Conservation (phyloP, 192 early-diverging fungal genomes). For the Gaertneriomyces semiglobifer region DNA sequence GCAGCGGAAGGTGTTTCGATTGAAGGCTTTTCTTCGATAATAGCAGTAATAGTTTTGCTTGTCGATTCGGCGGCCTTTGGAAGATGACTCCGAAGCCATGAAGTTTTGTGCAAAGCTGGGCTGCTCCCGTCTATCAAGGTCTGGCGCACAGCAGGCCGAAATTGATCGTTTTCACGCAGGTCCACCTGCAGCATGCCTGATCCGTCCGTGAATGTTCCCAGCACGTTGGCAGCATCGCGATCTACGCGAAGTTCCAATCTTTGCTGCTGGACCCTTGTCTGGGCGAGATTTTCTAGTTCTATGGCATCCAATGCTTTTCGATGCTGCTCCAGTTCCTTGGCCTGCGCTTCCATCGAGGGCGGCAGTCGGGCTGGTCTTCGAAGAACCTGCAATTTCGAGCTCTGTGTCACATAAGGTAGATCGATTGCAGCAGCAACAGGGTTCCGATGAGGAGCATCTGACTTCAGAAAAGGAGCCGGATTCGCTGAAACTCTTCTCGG, state of each 20-base stretch:
- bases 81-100: slow-evolving; percentile 20
- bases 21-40: neutral
- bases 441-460: slow-evolving; percentile 21
- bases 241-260: slow-evolving; percentile 28
- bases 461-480: neutral
- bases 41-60: neutral
- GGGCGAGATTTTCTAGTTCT: slow-evolving; percentile 17
- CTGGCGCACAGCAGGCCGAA: neutral
- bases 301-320: neutral
- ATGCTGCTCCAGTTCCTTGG: slow-evolving; percentile 24
- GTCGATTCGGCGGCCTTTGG: neutral
- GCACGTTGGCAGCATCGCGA: slow-evolving; percentile 16
- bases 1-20: no score
- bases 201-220: slow-evolving; percentile 6
- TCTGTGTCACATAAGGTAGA: slow-evolving; percentile 24
- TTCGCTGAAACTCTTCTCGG: neutral
- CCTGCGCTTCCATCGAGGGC: slow-evolving; percentile 27
- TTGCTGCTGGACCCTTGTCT: neutral
- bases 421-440: slow-evolving; percentile 46
- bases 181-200: slow-evolving; percentile 1
- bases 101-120: slow-evolving; percentile 25
- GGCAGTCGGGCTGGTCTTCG: slow-evolving; percentile 39
- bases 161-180: slow-evolving; percentile 3
- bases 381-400: slow-evolving; percentile 4
- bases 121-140: neutral